phyloP scores from a whole-genome alignment of 192 early-diverging fungal genomes.

The Backusella tuberculispora region DNA sequence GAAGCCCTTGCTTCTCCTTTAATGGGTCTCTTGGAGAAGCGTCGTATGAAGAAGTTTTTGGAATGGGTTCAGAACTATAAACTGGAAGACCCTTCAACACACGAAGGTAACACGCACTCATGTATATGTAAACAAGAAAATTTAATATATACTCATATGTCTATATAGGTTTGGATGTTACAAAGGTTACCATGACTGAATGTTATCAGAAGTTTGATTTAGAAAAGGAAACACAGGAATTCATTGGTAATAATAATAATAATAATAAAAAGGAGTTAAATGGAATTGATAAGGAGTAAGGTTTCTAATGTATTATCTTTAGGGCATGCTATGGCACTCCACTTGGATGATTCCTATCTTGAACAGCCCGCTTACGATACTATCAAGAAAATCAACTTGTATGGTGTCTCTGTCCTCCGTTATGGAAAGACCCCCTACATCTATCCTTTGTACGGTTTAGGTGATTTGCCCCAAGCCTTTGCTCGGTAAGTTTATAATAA shows the following conservation, averaged over 20 bases:
- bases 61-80: slow-evolving; percentile 94
- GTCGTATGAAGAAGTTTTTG: slow-evolving; percentile 91
- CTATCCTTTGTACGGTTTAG: slow-evolving; percentile 97
- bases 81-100: slow-evolving; percentile 80
- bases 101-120: slow-evolving; percentile 52
- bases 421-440: slow-evolving; percentile 98
- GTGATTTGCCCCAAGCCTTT: slow-evolving; percentile 98
- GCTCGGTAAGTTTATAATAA: slow-evolving; percentile 64
- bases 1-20: slow-evolving; percentile 87
- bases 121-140: background rate
- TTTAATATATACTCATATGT: background rate
- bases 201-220: slow-evolving; percentile 93
- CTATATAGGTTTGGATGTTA: slow-evolving; percentile 64
- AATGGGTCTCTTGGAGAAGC: slow-evolving; percentile 96
- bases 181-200: slow-evolving; percentile 74
- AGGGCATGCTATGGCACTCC: slow-evolving; percentile 96
- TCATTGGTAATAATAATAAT: slow-evolving; percentile 53
- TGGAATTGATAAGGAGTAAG: background rate
- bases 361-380: slow-evolving; percentile 79
- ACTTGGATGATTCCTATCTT: slow-evolving; percentile 88
- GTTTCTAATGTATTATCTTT: slow-evolving; percentile 1
- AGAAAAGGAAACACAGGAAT: slow-evolving; percentile 94
- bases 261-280: background rate
- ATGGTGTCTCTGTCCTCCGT: slow-evolving; percentile 88
- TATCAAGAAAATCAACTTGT: slow-evolving; percentile 89